Percentiles rank a stretch among this genome's conserved stretches.
phyloP scores from a whole-genome alignment of 2,329 filamentous ascomycete genomes.

The Paramyrothecium roridum region DNA sequence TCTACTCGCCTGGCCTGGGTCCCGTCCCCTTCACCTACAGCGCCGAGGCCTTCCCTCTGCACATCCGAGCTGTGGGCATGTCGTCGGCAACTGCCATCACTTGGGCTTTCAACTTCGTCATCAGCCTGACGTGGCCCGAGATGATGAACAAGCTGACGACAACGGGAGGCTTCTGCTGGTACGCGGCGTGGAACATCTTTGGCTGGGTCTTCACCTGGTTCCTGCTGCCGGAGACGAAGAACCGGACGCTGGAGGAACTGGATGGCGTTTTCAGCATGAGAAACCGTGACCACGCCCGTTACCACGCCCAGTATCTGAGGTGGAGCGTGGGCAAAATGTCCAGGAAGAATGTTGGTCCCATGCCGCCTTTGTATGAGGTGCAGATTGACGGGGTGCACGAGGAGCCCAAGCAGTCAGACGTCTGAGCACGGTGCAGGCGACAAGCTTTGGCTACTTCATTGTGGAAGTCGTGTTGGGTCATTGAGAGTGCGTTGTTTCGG shows the following conservation, averaged over 20 bases:
- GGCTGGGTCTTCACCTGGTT: slow-evolving; percentile 46
- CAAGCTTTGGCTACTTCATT: too few relatives aligned
- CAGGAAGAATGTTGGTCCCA: slow-evolving; percentile 4
- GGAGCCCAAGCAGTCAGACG: too few relatives aligned
- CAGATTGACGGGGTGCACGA: too few relatives aligned
- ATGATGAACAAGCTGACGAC: slow-evolving; percentile 22
- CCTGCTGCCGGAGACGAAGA: slow-evolving; percentile 48
- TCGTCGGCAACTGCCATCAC: slow-evolving; percentile 32
- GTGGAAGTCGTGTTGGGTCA: too few relatives aligned
- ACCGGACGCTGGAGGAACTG: slow-evolving; percentile 45
- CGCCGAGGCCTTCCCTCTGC: slow-evolving; percentile 32
- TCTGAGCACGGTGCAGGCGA: too few relatives aligned
- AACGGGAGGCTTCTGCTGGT: slow-evolving; percentile 35
- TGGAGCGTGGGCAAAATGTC: slow-evolving; percentile 8
- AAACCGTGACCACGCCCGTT: slow-evolving; percentile 33
- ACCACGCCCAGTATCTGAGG: slow-evolving; percentile 24
- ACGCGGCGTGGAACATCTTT: slow-evolving; percentile 42
- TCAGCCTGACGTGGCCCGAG: slow-evolving; percentile 27
- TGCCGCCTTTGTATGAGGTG: slow-evolving; percentile 12
- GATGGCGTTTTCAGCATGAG: slow-evolving; percentile 45
- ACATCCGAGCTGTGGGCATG: slow-evolving; percentile 32
- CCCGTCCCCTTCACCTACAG: slow-evolving; percentile 34
- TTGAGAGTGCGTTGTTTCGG: too few relatives aligned
- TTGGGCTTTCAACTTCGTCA: slow-evolving; percentile 29
- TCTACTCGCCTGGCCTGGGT: slow-evolving; percentile 32